Percentiles rank a stretch among this genome's conserved stretches.
phyloP scores from a whole-genome alignment of 78 protist species.

The Dictyostelium capitatum region DNA sequence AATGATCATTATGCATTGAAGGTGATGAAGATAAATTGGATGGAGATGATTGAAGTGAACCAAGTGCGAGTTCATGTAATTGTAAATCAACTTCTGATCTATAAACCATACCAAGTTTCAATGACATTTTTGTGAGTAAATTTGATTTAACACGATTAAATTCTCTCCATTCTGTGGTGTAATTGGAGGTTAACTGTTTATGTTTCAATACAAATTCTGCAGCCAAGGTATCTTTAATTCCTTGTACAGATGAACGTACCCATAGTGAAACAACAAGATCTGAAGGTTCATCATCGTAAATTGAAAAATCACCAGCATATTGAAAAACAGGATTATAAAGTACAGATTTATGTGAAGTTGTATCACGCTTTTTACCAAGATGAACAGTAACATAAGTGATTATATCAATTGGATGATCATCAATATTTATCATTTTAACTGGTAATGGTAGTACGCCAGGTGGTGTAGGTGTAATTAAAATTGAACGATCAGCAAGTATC shows the following conservation, averaged over 20 bases:
- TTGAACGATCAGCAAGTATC: background rate
- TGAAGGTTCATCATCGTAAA: conserved; percentile 17
- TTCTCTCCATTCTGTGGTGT: conserved; percentile 32
- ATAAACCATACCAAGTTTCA: conserved; percentile 46
- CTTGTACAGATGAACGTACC: conserved; percentile 24
- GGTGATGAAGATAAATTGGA: background rate
- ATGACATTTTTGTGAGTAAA: conserved; percentile 18
- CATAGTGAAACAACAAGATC: conserved; percentile 40
- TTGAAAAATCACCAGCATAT: conserved; percentile 56
- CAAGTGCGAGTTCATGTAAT: background rate
- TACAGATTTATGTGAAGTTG: conserved; percentile 15
- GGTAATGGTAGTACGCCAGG: background rate
- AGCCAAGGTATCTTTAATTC: conserved; percentile 40
- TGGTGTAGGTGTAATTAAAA: background rate
- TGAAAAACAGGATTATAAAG: conserved; percentile 41
- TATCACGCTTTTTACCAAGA: conserved; percentile 65
- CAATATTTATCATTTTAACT: background rate
- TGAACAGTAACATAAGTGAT: conserved; percentile 50
- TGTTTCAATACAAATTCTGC: conserved; percentile 37
- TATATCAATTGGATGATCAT: conserved; percentile 18
- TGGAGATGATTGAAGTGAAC: background rate
- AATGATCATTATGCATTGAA: background rate
- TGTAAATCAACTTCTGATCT: conserved; percentile 34
- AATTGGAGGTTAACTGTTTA: background rate
- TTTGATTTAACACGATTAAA: conserved; percentile 16